These are phyloP conservation scores for Pelargonium citronellum DNA, from an alignment of 441 rosid genomes.

Conservation along the genomic window DNA sequence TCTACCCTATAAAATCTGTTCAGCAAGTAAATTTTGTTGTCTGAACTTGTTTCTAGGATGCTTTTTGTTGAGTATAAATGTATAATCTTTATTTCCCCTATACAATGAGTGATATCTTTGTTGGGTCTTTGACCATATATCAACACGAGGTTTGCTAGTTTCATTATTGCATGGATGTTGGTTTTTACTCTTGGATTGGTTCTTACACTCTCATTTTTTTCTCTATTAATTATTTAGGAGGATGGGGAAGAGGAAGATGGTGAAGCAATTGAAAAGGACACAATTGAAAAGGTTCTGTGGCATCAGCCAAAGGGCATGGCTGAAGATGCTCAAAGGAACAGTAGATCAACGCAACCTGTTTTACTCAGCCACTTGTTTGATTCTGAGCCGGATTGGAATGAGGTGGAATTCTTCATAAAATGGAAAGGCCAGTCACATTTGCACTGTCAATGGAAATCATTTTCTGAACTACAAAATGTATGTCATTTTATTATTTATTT, in stretches of 20 bases:
- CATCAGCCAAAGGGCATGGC: slow-evolving; percentile 88
- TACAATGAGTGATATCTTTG: background rate
- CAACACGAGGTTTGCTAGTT: background rate
- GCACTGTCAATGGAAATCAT: slow-evolving; percentile 96
- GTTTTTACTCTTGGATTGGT: background rate
- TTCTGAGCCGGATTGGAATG: slow-evolving; percentile 78
- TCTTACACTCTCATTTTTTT: background rate
- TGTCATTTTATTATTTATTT: slow-evolving; percentile 20
- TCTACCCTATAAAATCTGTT: too few relatives aligned
- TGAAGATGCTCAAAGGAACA: slow-evolving; percentile 58
- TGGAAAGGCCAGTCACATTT: slow-evolving; percentile 99
- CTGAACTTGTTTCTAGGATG: background rate
- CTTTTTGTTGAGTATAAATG: background rate
- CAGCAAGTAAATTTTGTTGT: too few relatives aligned
- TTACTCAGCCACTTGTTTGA: slow-evolving; percentile 68
- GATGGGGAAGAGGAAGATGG: slow-evolving; percentile 93
- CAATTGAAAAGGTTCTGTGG: slow-evolving; percentile 94
- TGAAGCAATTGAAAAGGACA: slow-evolving; percentile 86
- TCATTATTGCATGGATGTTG: background rate
- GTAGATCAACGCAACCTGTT: slow-evolving; percentile 65
- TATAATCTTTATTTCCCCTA: background rate
- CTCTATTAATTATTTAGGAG: slow-evolving; percentile 46
- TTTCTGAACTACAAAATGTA: slow-evolving; percentile 85
- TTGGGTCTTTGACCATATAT: background rate
- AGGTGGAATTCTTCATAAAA: slow-evolving; percentile 88